A percentile compares a stretch with the other conserved stretches of the same genome.
Conservation (phyloP, 768 basidiomycete genomes). For the Lentinula raphanica region DNA sequence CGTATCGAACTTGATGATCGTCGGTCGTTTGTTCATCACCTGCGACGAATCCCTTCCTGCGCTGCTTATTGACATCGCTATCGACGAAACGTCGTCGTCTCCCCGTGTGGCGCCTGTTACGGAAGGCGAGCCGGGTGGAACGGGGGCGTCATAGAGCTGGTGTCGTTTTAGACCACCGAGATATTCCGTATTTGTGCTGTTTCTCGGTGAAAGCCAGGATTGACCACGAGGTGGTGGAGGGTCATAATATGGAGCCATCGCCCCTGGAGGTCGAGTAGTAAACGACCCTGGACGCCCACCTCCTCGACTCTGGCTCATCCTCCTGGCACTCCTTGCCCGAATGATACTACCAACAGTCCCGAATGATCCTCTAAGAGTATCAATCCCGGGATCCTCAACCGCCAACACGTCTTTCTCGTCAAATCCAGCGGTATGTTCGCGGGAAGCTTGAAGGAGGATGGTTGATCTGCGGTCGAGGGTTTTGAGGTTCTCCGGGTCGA, state of each 20-base stretch:
- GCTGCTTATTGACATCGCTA: slow-evolving; percentile 7
- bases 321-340: slow-evolving; percentile 52
- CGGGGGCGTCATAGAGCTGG: slow-evolving; percentile 85
- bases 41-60: slow-evolving; percentile 26
- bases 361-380: slow-evolving; percentile 85
- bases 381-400: slow-evolving; percentile 88
- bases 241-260: slow-evolving; percentile 29
- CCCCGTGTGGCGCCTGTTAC: slow-evolving; percentile 14
- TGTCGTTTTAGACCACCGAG: slow-evolving; percentile 63
- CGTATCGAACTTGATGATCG: slow-evolving; percentile 76
- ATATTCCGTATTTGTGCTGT: slow-evolving; percentile 23
- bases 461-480: slow-evolving; percentile 88
- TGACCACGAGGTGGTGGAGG: slow-evolving; percentile 20
- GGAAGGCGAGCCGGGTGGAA: slow-evolving; percentile 46
- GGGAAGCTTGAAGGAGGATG: slow-evolving; percentile 83
- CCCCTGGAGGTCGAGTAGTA: slow-evolving; percentile 31
- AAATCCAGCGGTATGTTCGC: slow-evolving; percentile 56
- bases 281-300: slow-evolving; percentile 25
- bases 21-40: slow-evolving; percentile 37
- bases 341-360: slow-evolving; percentile 91
- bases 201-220: slow-evolving; percentile 17
- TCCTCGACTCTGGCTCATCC: slow-evolving; percentile 39
- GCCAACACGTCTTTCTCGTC: slow-evolving; percentile 68
- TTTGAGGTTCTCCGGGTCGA: slow-evolving; percentile 76
- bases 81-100: slow-evolving; percentile 12